Percentiles rank a stretch among this genome's conserved stretches.
These are phyloP conservation scores for Peniophora sp. DNA, from an alignment of 1,284 basidiomycete species.

Conservation along the genomic window DNA sequence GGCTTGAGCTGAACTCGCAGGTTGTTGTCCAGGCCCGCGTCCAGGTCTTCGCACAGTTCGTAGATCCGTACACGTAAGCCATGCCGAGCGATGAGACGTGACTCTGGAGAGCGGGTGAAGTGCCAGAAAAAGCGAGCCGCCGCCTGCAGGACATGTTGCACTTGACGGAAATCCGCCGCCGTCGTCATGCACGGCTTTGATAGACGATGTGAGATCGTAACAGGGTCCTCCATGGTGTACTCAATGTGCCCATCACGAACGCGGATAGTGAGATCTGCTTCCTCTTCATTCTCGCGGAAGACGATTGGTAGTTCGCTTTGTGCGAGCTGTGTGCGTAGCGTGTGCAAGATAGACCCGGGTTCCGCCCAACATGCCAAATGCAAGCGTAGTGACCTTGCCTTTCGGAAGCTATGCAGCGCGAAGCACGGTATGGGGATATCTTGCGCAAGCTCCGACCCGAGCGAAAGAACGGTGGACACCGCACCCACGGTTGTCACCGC, in stretches of 20 bases:
- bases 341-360: not conserved
- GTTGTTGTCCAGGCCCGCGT: not conserved
- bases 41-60: not conserved
- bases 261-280: not conserved
- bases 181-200: not conserved
- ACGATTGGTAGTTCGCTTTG: not conserved
- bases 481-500: not conserved
- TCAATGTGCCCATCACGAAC: not conserved
- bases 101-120: not conserved
- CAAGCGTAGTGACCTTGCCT: not conserved
- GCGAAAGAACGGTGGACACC: not conserved
- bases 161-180: not conserved
- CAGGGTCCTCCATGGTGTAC: conserved; percentile 1
- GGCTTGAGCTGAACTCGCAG: not conserved
- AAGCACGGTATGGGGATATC: not conserved
- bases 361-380: not conserved
- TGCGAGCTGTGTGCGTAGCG: not conserved
- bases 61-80: not conserved
- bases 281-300: not conserved
- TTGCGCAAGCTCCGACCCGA: not conserved
- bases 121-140: conserved; percentile 3
- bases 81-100: no score
- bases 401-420: no score
- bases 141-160: not conserved
- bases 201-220: not conserved